Percentiles rank a stretch among this genome's conserved stretches.
Conservation (phyloP, 1,284 basidiomycete species). For the Malassezia psittaci region DNA sequence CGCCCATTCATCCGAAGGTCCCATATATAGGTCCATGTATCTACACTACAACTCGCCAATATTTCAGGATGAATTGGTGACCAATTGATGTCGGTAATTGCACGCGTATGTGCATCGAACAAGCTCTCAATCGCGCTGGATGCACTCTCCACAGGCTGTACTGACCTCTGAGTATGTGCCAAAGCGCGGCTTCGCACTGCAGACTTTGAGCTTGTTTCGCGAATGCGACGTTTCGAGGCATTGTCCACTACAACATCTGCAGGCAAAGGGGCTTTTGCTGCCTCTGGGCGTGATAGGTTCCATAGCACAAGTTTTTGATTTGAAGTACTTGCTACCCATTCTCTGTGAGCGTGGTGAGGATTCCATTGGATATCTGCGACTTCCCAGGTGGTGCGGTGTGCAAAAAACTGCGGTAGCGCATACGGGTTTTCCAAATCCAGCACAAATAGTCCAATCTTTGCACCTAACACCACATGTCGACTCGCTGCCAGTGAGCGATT, state of each 20-base stretch:
- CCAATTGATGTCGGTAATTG: conserved; percentile 48
- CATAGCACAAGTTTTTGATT: conserved; percentile 92
- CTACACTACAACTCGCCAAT: conserved; percentile 42
- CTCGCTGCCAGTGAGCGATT: conserved; percentile 20
- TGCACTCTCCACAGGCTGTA: neutral
- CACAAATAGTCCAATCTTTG: conserved; percentile 83
- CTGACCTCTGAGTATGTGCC: neutral
- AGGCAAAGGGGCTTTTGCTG: conserved; percentile 1
- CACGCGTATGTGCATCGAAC: conserved; percentile 38
- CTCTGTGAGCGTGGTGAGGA: conserved; percentile 69
- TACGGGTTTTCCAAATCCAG: conserved; percentile 82
- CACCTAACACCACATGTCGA: conserved; percentile 45
- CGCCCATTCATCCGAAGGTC: conserved; percentile 33
- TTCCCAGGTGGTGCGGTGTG: conserved; percentile 92
- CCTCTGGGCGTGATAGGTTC: conserved; percentile 59
- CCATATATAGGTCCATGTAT: conserved; percentile 47
- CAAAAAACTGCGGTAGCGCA: conserved; percentile 78
- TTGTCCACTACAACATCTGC: neutral
- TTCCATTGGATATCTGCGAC: conserved; percentile 93
- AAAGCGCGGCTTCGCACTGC: neutral
- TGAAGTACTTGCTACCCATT: conserved; percentile 89
- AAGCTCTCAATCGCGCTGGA: conserved; percentile 26
- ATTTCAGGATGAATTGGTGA: conserved; percentile 42
- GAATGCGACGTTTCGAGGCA: neutral
- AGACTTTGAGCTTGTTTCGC: neutral